phyloP scores from a whole-genome alignment of 306 rosid genomes.

The Glycine tomentella region DNA sequence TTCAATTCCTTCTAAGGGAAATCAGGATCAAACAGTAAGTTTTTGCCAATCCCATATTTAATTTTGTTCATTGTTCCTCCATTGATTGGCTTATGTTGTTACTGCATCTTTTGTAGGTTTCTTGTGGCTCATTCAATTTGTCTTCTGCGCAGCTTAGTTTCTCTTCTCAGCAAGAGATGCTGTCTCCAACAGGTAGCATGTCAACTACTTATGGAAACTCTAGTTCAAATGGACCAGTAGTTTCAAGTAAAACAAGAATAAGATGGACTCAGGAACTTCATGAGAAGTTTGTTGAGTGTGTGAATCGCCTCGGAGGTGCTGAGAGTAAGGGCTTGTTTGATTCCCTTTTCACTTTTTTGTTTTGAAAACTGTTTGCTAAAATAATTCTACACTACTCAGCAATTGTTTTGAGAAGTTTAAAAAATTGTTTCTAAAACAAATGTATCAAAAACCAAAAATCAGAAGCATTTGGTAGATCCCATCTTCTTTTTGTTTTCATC shows the following conservation, averaged over 20 bases:
- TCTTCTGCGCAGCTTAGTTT: constrained; percentile 52
- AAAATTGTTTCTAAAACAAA: not conserved
- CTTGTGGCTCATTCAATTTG: constrained; percentile 51
- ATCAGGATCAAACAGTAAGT: constrained; percentile 62
- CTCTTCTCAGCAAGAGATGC: constrained; percentile 61
- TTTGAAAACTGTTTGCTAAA: not conserved
- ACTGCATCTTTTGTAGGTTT: constrained; percentile 49
- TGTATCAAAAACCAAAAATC: not conserved
- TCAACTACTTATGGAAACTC: constrained; percentile 43
- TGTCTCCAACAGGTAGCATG: constrained; percentile 51
- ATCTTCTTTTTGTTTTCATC: too few species aligned
- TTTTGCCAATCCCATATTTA: not conserved
- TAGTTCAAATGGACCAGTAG: constrained; percentile 51
- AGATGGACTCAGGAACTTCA: constrained; percentile 97
- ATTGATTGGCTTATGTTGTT: not conserved
- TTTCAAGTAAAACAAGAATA: constrained; percentile 70
- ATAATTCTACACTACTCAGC: not conserved
- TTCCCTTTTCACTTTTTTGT: not conserved
- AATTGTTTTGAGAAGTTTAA: not conserved
- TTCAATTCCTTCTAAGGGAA: constrained; percentile 52
- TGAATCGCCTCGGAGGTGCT: constrained; percentile 86
- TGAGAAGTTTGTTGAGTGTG: constrained; percentile 85
- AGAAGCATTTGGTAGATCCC: not conserved
- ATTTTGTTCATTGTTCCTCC: not conserved
- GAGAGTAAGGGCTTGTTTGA: constrained; percentile 56